phyloP scores from a whole-genome alignment of 78 protist genomes.

The Anaeramoeba flamelloides region DNA sequence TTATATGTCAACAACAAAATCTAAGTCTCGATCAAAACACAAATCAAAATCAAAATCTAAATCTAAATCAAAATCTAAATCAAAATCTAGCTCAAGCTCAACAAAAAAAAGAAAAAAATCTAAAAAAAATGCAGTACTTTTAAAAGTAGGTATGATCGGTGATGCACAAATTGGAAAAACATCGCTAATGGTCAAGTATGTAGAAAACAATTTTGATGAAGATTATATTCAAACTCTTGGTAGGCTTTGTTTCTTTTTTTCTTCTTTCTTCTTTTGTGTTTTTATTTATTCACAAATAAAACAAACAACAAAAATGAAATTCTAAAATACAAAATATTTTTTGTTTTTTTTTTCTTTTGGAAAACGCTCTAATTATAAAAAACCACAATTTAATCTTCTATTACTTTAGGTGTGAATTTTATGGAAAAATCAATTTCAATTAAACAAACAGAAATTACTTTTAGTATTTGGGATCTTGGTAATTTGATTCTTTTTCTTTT shows the following conservation, averaged over 20 bases:
- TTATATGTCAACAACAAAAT: too few species aligned
- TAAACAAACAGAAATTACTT: slow-evolving; percentile 65
- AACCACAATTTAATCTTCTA: slow-evolving; percentile 65
- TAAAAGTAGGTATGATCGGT: slow-evolving; percentile 84
- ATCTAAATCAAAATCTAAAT: too few species aligned
- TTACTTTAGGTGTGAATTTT: slow-evolving; percentile 88
- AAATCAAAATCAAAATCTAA: too few species aligned
- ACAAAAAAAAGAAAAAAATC: too few species aligned
- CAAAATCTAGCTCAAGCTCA: too few species aligned
- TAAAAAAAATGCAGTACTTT: too few species aligned
- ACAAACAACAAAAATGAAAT: too few species aligned
- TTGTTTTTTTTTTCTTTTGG: too few species aligned
- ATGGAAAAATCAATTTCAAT: slow-evolving; percentile 79
- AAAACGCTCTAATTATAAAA: slow-evolving; percentile 60
- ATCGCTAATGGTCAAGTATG: slow-evolving; percentile 81
- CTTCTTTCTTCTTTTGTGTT: slow-evolving; percentile 55
- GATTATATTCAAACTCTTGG: slow-evolving; percentile 76
- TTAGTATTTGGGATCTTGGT: slow-evolving; percentile 92
- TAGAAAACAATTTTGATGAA: slow-evolving; percentile 74
- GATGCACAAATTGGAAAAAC: slow-evolving; percentile 85
- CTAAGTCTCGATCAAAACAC: too few species aligned
- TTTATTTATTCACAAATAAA: too few species aligned
- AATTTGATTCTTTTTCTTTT: too few species aligned
- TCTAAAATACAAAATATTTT: too few species aligned
- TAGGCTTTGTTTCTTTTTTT: background rate